Percentiles rank a stretch among this genome's conserved stretches.
These are phyloP conservation scores for Moricandia arvensis DNA, from an alignment of 345 rosid genomes.

Conservation along the genomic window DNA sequence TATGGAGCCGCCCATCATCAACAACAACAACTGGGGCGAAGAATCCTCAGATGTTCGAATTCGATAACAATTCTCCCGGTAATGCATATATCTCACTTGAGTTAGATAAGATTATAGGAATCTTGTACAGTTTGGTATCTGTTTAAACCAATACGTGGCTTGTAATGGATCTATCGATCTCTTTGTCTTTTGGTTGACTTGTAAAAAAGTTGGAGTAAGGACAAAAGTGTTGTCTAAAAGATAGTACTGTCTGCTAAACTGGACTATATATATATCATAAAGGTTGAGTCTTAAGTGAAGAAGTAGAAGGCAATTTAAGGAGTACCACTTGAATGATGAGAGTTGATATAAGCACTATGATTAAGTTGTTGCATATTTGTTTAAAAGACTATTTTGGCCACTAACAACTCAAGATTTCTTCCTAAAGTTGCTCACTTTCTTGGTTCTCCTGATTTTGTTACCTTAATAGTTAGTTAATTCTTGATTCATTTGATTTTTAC, in stretches of 20 bases:
- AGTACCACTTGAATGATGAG: neutral
- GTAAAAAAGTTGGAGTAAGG: constrained; percentile 12
- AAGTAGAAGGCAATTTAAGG: neutral
- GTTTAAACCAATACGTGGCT: constrained; percentile 1
- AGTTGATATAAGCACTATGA: neutral
- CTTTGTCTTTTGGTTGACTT: constrained; percentile 23
- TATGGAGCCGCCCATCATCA: constrained; percentile 28
- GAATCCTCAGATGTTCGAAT: constrained; percentile 54
- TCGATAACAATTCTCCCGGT: constrained; percentile 65
- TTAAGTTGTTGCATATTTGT: constrained; percentile 5
- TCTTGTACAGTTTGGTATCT: constrained; percentile 8
- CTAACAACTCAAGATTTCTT: neutral
- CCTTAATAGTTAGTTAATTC: neutral
- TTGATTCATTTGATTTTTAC: constrained; percentile 1
- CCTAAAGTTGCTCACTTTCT: neutral
- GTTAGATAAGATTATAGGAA: neutral
- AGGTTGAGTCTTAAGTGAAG: neutral
- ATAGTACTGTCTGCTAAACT: constrained; percentile 8
- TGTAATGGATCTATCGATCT: constrained; percentile 22
- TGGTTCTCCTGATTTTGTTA: neutral
- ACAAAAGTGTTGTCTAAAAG: constrained; percentile 15
- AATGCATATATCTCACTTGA: neutral
- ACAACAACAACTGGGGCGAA: constrained; percentile 47
- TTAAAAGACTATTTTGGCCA: neutral
- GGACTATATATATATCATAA: neutral